Evolutionary conservation across 2,329 filamentous ascomycete genomes (phyloP).

Genomic region (Pseudopithomyces maydicus): DNA sequence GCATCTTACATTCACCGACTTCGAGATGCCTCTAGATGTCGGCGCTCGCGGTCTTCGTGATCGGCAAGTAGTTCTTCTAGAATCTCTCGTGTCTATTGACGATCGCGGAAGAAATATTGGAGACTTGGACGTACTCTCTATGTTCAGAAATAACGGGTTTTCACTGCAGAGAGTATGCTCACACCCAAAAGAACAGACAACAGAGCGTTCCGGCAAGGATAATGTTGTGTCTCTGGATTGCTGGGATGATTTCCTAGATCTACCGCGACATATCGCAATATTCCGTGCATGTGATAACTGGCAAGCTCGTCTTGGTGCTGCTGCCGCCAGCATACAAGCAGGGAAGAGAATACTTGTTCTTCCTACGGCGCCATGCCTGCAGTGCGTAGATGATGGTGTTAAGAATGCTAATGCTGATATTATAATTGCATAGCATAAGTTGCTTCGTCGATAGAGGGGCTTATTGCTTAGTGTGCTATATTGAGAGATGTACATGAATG

Average conservation of each 20-base stretch:
- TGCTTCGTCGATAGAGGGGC: too few relatives aligned
- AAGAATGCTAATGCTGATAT: too few relatives aligned
- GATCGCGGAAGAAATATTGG: constrained; percentile 4
- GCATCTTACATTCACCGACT: constrained; percentile 13
- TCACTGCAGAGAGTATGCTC: not conserved
- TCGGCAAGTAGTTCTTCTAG: not conserved
- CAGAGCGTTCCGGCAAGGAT: not conserved
- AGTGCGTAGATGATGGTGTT: too few relatives aligned
- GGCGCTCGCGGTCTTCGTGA: constrained; percentile 1
- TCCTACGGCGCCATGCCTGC: too few relatives aligned
- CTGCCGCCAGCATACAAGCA: not conserved
- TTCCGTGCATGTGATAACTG: constrained; percentile 1
- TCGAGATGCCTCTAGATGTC: constrained; percentile 1
- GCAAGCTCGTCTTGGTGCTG: constrained; percentile 4
- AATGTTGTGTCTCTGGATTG: not conserved
- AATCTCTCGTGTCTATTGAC: constrained; percentile 6
- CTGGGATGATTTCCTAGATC: constrained; percentile 12
- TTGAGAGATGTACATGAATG: too few relatives aligned
- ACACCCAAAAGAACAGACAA: not conserved
- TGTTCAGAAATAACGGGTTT: not conserved
- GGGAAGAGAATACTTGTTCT: not conserved
- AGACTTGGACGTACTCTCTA: constrained; percentile 6
- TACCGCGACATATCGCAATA: not conserved
- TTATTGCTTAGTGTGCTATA: too few relatives aligned
- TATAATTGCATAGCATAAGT: too few relatives aligned